Evolutionary conservation across 805 yeast species (phyloP), one percentile per base, ranked within the genome.

Genomic region (Wickerhamomyces mucosus): DNA sequence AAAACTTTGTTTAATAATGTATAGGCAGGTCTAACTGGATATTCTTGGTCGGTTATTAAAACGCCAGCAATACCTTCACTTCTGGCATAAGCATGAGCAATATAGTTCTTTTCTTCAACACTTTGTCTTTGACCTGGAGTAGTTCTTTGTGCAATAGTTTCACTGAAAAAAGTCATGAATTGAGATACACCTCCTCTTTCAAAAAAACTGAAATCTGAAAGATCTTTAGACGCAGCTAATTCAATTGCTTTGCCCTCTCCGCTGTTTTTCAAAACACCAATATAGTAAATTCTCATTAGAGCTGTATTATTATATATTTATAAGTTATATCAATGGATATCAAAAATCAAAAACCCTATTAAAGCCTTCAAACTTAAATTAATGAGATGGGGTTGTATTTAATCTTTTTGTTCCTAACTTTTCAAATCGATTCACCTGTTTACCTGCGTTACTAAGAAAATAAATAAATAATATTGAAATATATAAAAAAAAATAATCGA

Each of bases 1-100:
- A 85, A 66, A 15, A 89, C 64, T 61, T 85, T 89, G 68, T 89
- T 89, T 49, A 92, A 69, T 37, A 92, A 65, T 3, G 96, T 83
- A 59, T 85, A 89, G 1, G 96, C 97, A 11, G 96, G 97, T 54
- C 98, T 72, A 20, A 85, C 89, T 3, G 97, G 98, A 58, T 92
- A 92, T 45, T 89, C 96, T 56, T 83, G 82, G 56, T 92, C 98
- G 27, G 95, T 75, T 55, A 92, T 82, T 39, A 92, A 61, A 21
- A 92, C 95, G 40, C 95, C 95, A 15, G 94, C 81, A 21, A 89
- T 52, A 4, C 96, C 97, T 56, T 92, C 97, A 16, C 80, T 59
- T 45, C 97, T 72, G 19, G 88, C 77, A 57, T 80, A 92, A 0
- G 86, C 89, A 56, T 92, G 97, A 6, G 95, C 96, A 8, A 84